phyloP scores from a whole-genome alignment of 306 rosid species.

The Geum urbanum region DNA sequence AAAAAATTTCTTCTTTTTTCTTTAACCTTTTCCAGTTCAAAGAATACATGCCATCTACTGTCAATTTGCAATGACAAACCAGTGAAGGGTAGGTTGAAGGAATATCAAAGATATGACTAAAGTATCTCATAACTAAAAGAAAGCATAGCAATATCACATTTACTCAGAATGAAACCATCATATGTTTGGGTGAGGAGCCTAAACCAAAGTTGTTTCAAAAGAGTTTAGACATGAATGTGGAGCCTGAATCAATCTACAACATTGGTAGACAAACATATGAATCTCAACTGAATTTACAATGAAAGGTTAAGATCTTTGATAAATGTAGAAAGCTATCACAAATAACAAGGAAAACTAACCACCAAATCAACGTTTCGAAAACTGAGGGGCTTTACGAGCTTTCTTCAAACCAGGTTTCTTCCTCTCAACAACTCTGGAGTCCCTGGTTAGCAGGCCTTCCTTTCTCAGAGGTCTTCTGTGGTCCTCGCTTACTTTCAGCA shows the following conservation, averaged over 20 bases:
- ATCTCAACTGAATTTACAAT: conserved; percentile 5
- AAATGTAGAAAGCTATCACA: not conserved
- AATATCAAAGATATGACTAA: not conserved
- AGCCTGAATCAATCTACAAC: not conserved
- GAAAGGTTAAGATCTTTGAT: not conserved
- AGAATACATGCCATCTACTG: no score
- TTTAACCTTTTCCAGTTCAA: no score
- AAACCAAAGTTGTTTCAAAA: not conserved
- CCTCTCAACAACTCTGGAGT: conserved; percentile 93
- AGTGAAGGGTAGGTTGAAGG: not conserved
- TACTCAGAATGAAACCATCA: not conserved
- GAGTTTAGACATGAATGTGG: not conserved
- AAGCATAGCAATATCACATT: not conserved
- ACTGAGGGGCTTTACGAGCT: conserved; percentile 99
- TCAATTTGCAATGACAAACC: no score
- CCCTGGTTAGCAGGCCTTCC: conserved; percentile 93
- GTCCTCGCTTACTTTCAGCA: conserved; percentile 77
- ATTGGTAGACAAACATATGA: not conserved
- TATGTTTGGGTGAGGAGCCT: not conserved
- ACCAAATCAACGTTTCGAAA: conserved; percentile 75
- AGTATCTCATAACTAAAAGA: not conserved
- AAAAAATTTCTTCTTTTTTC: no score
- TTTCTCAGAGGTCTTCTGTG: conserved; percentile 73
- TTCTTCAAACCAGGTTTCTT: conserved; percentile 92
- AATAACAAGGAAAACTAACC: not conserved